Evolutionary conservation across 140 eudicot genomes (phyloP).

Genomic region (Bidens hawaiensis): DNA sequence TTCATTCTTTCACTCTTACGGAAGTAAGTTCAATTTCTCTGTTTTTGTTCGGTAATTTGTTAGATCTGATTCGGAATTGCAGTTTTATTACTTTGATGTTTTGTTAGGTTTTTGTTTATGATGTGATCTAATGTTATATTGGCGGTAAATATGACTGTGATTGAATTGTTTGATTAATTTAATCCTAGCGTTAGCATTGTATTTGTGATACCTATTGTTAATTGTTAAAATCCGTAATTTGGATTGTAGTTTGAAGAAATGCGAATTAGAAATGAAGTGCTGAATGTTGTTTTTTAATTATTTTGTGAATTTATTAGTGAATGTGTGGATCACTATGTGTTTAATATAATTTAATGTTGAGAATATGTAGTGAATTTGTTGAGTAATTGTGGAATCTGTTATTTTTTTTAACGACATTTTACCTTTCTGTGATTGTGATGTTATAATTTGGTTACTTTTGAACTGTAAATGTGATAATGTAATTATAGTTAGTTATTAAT

Average conservation of each 20-base stretch:
- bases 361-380: slow-evolving; percentile 1
- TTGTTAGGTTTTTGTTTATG: slow-evolving; percentile 1
- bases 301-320: neutral
- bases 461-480: neutral
- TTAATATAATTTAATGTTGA: slow-evolving; percentile 13
- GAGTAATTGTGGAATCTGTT: slow-evolving; percentile 13
- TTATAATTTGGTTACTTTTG: neutral
- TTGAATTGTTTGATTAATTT: slow-evolving; percentile 12
- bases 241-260: slow-evolving; percentile 14
- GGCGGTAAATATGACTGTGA: too few species aligned
- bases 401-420: too few species aligned
- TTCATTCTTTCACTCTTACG: too few species aligned
- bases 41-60: neutral
- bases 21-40: slow-evolving; percentile 26
- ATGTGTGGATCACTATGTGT: slow-evolving; percentile 3
- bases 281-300: neutral
- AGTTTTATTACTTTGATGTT: neutral
- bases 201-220: neutral
- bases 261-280: slow-evolving; percentile 13
- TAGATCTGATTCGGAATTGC: slow-evolving; percentile 22
- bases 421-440: neutral
- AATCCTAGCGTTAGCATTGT: slow-evolving; percentile 8
- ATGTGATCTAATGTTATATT: slow-evolving; percentile 7
- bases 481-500: neutral
- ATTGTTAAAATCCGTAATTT: neutral